Evolutionary conservation across 192 early-diverging fungal species (phyloP).

Genomic region (Piromyces sp.): DNA sequence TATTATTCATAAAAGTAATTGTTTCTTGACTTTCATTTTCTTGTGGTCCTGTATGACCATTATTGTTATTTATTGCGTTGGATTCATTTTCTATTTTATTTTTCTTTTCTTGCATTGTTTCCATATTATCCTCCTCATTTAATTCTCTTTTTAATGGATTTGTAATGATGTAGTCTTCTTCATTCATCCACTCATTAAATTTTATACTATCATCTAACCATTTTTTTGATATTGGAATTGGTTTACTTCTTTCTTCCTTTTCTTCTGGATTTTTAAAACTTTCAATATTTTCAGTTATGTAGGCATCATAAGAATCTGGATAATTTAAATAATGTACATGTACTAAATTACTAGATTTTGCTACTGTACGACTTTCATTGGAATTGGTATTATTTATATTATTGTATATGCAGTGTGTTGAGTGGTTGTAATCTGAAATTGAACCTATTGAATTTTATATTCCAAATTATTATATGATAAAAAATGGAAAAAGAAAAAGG

Average conservation of each 20-base stretch:
- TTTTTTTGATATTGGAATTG: slow-evolving; percentile 47
- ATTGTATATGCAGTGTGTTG: neutral
- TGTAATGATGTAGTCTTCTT: slow-evolving; percentile 48
- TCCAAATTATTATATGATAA: too few species aligned
- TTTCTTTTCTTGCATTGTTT: neutral
- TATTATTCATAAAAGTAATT: neutral
- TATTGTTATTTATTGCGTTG: neutral
- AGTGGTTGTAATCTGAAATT: neutral
- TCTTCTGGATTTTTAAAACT: slow-evolving; percentile 41
- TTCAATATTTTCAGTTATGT: slow-evolving; percentile 39
- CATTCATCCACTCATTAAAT: slow-evolving; percentile 71
- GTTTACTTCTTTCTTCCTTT: slow-evolving; percentile 39
- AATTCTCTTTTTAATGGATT: neutral
- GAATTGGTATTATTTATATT: neutral
- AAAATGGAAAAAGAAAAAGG: too few species aligned
- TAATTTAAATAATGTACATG: slow-evolving; percentile 15
- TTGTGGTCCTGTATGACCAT: neutral
- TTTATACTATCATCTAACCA: slow-evolving; percentile 59
- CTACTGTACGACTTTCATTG: neutral
- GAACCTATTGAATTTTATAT: neutral
- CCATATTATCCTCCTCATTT: slow-evolving; percentile 5
- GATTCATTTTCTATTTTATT: neutral
- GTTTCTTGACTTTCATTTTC: neutral
- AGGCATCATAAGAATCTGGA: slow-evolving; percentile 63
- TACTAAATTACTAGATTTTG: neutral